Conservation (phyloP, 345 rosid genomes). For the Camelina neglecta region DNA sequence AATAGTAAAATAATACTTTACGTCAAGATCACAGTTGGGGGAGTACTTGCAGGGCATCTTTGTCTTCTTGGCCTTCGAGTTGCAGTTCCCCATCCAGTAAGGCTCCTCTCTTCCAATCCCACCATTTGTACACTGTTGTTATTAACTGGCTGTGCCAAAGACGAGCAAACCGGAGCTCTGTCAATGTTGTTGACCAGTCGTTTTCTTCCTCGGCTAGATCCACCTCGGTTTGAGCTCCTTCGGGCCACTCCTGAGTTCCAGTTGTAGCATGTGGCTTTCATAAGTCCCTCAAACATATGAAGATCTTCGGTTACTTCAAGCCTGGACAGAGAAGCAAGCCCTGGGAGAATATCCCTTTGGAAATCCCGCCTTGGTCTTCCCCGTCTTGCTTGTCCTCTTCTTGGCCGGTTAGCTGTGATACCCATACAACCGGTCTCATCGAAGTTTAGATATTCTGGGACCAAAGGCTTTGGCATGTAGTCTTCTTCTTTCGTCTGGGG, state of each 20-base stretch:
- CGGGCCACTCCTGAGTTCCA: constrained; percentile 75
- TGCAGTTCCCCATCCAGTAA: constrained; percentile 92
- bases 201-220: constrained; percentile 74
- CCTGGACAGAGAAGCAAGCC: constrained; percentile 82
- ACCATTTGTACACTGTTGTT: constrained; percentile 52
- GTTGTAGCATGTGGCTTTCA: constrained; percentile 74
- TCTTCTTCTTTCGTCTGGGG: constrained; percentile 73
- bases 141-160: constrained; percentile 61
- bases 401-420: constrained; percentile 51
- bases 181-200: constrained; percentile 48
- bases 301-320: constrained; percentile 93
- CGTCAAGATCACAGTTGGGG: constrained; percentile 60
- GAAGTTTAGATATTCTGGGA: constrained; percentile 59
- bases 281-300: constrained; percentile 86
- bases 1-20: constrained; percentile 38
- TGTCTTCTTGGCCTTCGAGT: constrained; percentile 90
- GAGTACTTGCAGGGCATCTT: constrained; percentile 84
- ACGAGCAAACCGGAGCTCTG: constrained; percentile 51
- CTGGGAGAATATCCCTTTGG: constrained; percentile 98
- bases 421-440: constrained; percentile 52
- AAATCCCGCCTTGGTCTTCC: constrained; percentile 97
- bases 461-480: constrained; percentile 81
- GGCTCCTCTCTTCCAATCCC: constrained; percentile 79
- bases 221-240: constrained; percentile 75
- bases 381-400: constrained; percentile 83